Evolutionary conservation across 306 rosid genomes (phyloP), one percentile per base, ranked within the genome.

Genomic region (Lathyrus oleraceus): DNA sequence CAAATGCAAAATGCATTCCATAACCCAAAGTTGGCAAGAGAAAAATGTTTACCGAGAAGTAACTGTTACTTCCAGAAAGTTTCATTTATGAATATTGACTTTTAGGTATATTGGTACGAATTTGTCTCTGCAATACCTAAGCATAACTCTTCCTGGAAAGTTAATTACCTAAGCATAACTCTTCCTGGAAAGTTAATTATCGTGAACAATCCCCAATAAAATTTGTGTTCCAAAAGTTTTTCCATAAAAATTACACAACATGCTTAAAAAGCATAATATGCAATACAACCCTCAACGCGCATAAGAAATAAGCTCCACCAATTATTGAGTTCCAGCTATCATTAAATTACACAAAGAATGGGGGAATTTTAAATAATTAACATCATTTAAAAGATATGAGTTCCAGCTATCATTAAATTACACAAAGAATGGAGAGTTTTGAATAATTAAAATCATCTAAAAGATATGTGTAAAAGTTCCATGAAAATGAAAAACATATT

Each of bases 1-100:
- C 51, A 72, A 72, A 72, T 20, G 52, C 10, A 72, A 67, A 78
- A 67, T 51, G 72, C 15, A 67, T 52, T 40, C 44, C 14, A 43
- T 38, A 67, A 78, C 54, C 39, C 39, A 62, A 61, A 73, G 62
- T 73, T 32, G 27, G 54, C 47, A 2, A 61, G 35, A 19, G 60
- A 67, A 62, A 64, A 39, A 52, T 5, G 38, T 43, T 68, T 8
- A 32, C 21, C 16, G 25, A 48, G 25, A 65, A 66, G 62, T 27
- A 61, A 67, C 32, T 58, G 53, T 44, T 61, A 68, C 54, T 67
- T 42, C 53, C 10, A 14, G 57, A 8, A 59, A 79, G 19, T 51
- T 67, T 67, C 67, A 60, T 40, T 67, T 40, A 30, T 30, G 1
- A 39, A 25, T 66, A 13, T 67, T 73, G 43, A 56, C 42, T 27